Conservation (phyloP, 2,329 filamentous ascomycete species). For the Fusarium mangiferae region DNA sequence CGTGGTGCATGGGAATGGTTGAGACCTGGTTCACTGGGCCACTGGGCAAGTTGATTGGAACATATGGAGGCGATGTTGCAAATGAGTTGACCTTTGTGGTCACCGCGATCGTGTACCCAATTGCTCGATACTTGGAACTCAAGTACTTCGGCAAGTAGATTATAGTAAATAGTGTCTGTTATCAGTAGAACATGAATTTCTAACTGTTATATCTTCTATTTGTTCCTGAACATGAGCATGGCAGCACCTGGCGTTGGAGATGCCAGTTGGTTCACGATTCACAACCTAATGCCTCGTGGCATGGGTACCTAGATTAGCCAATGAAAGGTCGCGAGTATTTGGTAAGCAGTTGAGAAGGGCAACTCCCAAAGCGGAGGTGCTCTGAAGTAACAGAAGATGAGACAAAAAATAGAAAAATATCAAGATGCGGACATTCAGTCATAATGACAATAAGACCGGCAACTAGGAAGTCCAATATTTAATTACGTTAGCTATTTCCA, state of each 20-base stretch:
- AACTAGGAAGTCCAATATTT: too few relatives aligned
- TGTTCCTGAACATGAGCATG: background rate
- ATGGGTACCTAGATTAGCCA: too few relatives aligned
- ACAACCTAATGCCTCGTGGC: background rate
- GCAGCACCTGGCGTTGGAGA: background rate
- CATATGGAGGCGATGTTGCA: background rate
- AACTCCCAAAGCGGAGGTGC: too few relatives aligned
- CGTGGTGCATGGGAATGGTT: conserved; percentile 11
- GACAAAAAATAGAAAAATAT: too few relatives aligned
- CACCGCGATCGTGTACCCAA: conserved; percentile 1
- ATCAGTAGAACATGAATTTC: background rate
- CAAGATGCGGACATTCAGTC: too few relatives aligned
- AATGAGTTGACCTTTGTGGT: conserved; percentile 8
- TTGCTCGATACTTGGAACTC: background rate
- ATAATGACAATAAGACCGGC: too few relatives aligned
- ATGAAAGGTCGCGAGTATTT: too few relatives aligned
- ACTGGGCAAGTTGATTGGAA: conserved; percentile 1
- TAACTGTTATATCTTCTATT: rapidly evolving
- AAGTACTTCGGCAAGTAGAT: conserved; percentile 9
- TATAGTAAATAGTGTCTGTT: rapidly evolving
- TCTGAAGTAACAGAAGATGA: too few relatives aligned
- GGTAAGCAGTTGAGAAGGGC: too few relatives aligned
- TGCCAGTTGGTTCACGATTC: background rate
- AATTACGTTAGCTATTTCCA: too few relatives aligned
- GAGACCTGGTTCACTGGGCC: conserved; percentile 8